Percentiles rank a stretch among this genome's conserved stretches.
Evolutionary conservation across 192 early-diverging fungal species (phyloP).

Genomic region (Coemansia sp.): DNA sequence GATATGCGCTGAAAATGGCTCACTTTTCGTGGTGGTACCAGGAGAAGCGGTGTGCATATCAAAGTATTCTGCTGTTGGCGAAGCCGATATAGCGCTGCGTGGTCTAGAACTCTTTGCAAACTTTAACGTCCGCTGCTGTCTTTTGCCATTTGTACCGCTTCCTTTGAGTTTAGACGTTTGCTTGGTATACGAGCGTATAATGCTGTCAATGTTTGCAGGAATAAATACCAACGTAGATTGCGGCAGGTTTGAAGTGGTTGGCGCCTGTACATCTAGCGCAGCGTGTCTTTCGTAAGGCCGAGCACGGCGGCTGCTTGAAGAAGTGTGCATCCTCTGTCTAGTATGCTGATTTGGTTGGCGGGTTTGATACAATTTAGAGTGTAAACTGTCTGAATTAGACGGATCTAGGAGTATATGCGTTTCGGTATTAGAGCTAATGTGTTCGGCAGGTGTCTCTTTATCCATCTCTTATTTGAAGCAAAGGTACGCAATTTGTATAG

Average conservation of each 20-base stretch:
- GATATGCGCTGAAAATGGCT: too few relatives aligned
- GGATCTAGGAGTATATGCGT: too few relatives aligned
- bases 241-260: background rate
- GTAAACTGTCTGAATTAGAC: background rate
- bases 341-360: background rate
- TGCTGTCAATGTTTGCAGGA: background rate
- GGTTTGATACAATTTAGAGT: background rate
- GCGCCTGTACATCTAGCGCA: background rate
- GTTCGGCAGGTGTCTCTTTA: too few relatives aligned
- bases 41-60: too few relatives aligned
- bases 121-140: background rate
- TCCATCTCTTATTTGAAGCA: too few relatives aligned
- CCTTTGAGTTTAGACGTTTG: background rate
- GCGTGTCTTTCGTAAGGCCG: background rate
- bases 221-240: background rate
- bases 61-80: too few relatives aligned
- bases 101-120: background rate
- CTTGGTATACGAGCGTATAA: background rate
- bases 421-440: too few relatives aligned
- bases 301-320: background rate
- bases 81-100: background rate
- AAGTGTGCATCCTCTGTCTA: background rate
- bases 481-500: too few relatives aligned
- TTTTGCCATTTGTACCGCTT: background rate
- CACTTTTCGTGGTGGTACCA: too few relatives aligned